These are phyloP conservation scores for Stephania yunnanensis DNA, from an alignment of 164 flowering plant genomes.

Conservation along the genomic window DNA sequence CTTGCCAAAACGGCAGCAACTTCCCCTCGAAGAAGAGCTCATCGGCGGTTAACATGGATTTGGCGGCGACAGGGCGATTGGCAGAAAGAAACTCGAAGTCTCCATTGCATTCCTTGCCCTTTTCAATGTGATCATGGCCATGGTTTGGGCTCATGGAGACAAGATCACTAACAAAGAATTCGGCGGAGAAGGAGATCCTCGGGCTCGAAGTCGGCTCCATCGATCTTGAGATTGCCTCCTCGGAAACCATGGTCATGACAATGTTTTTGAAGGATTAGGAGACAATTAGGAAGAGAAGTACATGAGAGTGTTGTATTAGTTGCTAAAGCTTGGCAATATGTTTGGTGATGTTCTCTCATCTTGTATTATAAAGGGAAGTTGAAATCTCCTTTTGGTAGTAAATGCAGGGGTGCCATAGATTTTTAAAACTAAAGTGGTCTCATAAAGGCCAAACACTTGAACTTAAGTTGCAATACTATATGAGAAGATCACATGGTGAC, in stretches of 20 bases:
- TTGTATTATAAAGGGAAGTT: slow-evolving; percentile 25
- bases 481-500: slow-evolving; percentile 46
- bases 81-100: slow-evolving; percentile 73
- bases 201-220: slow-evolving; percentile 39
- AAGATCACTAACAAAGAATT: slow-evolving; percentile 14
- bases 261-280: background rate
- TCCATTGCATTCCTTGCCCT: slow-evolving; percentile 17
- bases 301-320: background rate
- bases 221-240: slow-evolving; percentile 24
- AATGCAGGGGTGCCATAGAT: slow-evolving; percentile 29
- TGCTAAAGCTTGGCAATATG: slow-evolving; percentile 1
- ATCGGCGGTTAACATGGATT: slow-evolving; percentile 54
- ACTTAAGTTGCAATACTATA: slow-evolving; percentile 23
- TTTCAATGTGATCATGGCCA: slow-evolving; percentile 8
- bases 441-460: slow-evolving; percentile 41
- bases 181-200: slow-evolving; percentile 64
- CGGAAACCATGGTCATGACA: slow-evolving; percentile 33
- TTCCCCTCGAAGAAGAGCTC: slow-evolving; percentile 75
- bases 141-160: slow-evolving; percentile 43
- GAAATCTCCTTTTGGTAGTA: slow-evolving; percentile 20
- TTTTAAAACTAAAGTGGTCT: slow-evolving; percentile 33
- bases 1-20: slow-evolving; percentile 65
- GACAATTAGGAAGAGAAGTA: background rate
- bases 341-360: slow-evolving; percentile 9
- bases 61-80: slow-evolving; percentile 14